Evolutionary conservation across 768 basidiomycete genomes (phyloP), one percentile per base, ranked within the genome.

Genomic region (Mycena indigotica): DNA sequence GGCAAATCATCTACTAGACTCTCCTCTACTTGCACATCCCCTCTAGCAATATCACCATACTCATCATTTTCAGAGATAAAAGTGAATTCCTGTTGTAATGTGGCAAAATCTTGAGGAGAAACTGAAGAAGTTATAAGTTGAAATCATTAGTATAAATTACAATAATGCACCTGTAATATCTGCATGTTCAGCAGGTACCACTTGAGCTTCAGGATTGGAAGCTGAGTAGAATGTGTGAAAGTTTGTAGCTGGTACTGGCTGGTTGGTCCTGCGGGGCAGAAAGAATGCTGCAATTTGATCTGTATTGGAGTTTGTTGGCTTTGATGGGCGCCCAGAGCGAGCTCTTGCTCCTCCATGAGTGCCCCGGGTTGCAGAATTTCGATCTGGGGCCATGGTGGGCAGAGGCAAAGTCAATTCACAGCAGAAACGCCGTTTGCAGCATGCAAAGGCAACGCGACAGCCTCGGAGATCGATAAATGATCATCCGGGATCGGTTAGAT

Each of bases 21-120:
- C 13, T 50, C 45, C 13, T 58, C 32, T 1, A 58, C 46, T 4
- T 49, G 10, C 12, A 6, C 2, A 23, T 41, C 39, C 1, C 58
- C 58, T 21, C 50, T 3, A 1, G 52, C 58, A 21, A 59, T 59
- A 21, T 55, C 58, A 3, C 45, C 58, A 25, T 59, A 35, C 35
- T 59, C 58, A 23, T 59, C 58, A 24, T 59, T 55, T 23, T 60
- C 58, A 5, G 24, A 29, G 10, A 59, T 26, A 19, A 24, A 59
- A 2, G 28, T 21, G 4, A 59, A 38, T 3, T 59, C 28, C n/a
- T n/a, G n/a, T 50, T 15, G 23, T 39, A 29, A 28, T 50, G 26
- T 23, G 21, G 48, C 5, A 2, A n/a, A 24, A 56, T 30, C 2
- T 56, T 49, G 12, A 38, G 12, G 35, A 38, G 35, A 38, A 38